phyloP scores from a whole-genome alignment of 163 green algal genomes.

The Chlorella variabilis region DNA sequence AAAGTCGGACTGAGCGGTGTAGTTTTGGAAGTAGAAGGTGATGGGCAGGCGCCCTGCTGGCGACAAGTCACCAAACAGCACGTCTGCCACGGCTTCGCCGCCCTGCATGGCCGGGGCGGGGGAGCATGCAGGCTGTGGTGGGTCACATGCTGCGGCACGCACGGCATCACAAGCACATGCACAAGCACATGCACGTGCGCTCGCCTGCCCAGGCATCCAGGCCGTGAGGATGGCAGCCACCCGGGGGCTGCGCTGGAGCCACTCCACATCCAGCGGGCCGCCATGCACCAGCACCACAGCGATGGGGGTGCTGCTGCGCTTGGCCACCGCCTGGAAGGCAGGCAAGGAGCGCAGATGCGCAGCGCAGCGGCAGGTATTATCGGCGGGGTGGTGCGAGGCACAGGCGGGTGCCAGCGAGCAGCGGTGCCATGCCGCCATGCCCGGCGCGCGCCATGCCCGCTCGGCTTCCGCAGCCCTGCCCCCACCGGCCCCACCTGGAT shows the following conservation, averaged over 20 bases:
- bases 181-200: neutral
- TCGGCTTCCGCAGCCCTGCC: no score
- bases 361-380: no score
- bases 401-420: no score
- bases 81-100: conserved; percentile 49
- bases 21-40: conserved; percentile 58
- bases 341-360: no score
- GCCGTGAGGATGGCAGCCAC: conserved; percentile 53
- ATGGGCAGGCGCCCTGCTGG: conserved; percentile 52
- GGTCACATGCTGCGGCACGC: neutral
- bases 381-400: no score
- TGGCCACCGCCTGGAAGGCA: conserved; percentile 33
- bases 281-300: conserved; percentile 59
- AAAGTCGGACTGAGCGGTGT: conserved; percentile 52
- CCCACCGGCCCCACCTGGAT: conserved; percentile 8
- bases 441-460: no score
- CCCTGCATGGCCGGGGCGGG: conserved; percentile 18
- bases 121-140: neutral
- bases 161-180: neutral
- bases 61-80: conserved; percentile 55
- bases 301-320: conserved; percentile 34
- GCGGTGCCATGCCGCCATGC: no score
- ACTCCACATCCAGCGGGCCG: conserved; percentile 52
- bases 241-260: conserved; percentile 34
- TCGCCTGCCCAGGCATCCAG: conserved; percentile 56